Conservation (phyloP, 805 yeast species). For the Sugiyamaella americana region DNA sequence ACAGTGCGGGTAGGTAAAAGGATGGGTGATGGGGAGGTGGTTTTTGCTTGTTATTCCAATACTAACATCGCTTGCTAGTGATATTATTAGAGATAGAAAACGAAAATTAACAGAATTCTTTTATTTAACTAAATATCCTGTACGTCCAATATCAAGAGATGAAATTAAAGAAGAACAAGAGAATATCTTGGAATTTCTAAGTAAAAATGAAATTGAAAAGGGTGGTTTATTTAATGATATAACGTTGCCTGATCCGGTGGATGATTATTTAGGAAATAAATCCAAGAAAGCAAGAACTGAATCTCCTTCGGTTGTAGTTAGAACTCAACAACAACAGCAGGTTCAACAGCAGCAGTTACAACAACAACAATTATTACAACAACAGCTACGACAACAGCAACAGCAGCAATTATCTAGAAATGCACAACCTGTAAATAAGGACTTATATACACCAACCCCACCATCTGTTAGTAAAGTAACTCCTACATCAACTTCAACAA, state of each 20-base stretch:
- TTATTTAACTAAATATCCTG: constrained; percentile 49
- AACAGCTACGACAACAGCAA: background rate
- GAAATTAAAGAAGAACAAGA: constrained; percentile 36
- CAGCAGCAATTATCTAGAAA: background rate
- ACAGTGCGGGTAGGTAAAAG: constrained; percentile 32
- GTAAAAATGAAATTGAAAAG: constrained; percentile 46
- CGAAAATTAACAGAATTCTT: constrained; percentile 57
- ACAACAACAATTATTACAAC: background rate
- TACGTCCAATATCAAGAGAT: constrained; percentile 39
- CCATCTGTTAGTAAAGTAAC: background rate
- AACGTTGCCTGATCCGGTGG: constrained; percentile 30
- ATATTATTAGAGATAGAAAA: constrained; percentile 46
- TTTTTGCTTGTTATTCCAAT: background rate
- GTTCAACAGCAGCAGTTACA: background rate
- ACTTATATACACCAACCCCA: background rate
- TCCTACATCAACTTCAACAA: background rate
- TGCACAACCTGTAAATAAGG: background rate
- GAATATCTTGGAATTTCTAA: constrained; percentile 42
- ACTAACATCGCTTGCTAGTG: constrained; percentile 23
- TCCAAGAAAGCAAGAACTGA: constrained; percentile 2
- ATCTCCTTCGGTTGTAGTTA: background rate
- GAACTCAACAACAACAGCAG: background rate
- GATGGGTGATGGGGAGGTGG: background rate
- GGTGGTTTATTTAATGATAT: constrained; percentile 28
- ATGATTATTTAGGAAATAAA: constrained; percentile 5